Conservation (phyloP, 306 rosid genomes). For the Cyamopsis tetragonoloba region DNA sequence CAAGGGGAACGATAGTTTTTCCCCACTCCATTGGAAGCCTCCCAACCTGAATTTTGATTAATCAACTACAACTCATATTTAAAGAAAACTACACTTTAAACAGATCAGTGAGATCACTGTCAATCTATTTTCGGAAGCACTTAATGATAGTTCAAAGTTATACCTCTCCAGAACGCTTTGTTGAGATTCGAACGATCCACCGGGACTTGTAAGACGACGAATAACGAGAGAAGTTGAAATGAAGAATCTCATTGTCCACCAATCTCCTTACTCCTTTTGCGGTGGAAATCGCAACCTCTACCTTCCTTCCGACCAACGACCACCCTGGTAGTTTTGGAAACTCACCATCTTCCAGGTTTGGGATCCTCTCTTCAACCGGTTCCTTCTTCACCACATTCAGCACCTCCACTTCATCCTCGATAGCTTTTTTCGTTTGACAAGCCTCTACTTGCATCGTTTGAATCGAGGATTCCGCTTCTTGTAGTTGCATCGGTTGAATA, state of each 20-base stretch:
- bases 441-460: neutral
- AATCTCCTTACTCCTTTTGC: constrained; percentile 54
- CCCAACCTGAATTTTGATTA: constrained; percentile 61
- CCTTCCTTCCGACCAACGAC: constrained; percentile 60
- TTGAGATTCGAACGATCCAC: constrained; percentile 76
- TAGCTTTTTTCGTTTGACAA: neutral
- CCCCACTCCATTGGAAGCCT: constrained; percentile 91
- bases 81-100: no score
- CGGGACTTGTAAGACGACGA: constrained; percentile 28
- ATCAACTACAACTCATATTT: no score
- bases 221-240: constrained; percentile 42
- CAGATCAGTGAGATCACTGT: no score
- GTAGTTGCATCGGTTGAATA: no score
- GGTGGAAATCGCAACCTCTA: constrained; percentile 57
- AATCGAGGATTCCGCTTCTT: no score
- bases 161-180: constrained; percentile 75
- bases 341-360: constrained; percentile 61
- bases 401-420: neutral
- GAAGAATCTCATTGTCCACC: constrained; percentile 73
- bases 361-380: constrained; percentile 8
- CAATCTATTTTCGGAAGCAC: no score
- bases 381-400: constrained; percentile 20
- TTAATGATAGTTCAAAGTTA: neutral
- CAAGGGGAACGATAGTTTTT: constrained; percentile 55
- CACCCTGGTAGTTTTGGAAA: constrained; percentile 60